Conservation (phyloP, 768 basidiomycete genomes). For the Gymnopilus junonius region DNA sequence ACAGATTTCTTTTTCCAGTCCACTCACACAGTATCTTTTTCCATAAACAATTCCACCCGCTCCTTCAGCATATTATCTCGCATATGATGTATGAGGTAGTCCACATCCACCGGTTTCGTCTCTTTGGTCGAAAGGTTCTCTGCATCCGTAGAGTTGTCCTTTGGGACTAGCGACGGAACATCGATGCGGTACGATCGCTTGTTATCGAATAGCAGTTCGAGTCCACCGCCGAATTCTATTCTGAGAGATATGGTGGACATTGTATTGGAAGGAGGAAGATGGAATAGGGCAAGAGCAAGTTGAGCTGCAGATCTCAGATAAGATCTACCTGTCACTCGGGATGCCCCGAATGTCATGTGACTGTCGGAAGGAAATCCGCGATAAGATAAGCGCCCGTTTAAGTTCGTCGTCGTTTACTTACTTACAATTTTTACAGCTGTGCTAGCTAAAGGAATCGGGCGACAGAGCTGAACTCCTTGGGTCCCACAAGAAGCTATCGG, state of each 20-base stretch:
- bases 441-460: too few species aligned
- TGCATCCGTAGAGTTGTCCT: conserved; percentile 34
- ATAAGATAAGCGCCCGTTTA: not conserved
- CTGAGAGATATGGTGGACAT: conserved; percentile 48
- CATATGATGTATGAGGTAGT: conserved; percentile 80
- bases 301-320: not conserved
- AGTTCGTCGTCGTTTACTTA: too few species aligned
- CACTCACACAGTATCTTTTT: conserved; percentile 84
- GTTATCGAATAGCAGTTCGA: conserved; percentile 84
- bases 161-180: conserved; percentile 52
- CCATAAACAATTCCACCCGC: conserved; percentile 87
- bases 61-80: conserved; percentile 80
- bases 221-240: conserved; percentile 83
- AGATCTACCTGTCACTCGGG: not conserved
- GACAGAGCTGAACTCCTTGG: too few species aligned
- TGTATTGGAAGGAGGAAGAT: not conserved
- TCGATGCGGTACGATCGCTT: conserved; percentile 59
- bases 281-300: too few species aligned
- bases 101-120: conserved; percentile 60
- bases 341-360: not conserved
- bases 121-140: conserved; percentile 20
- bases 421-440: too few species aligned
- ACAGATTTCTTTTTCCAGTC: not conserved
- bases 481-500: too few species aligned
- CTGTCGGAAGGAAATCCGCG: too few species aligned